These are phyloP conservation scores for Capsella rubella DNA, from an alignment of 441 rosid species.

Conservation along the genomic window DNA sequence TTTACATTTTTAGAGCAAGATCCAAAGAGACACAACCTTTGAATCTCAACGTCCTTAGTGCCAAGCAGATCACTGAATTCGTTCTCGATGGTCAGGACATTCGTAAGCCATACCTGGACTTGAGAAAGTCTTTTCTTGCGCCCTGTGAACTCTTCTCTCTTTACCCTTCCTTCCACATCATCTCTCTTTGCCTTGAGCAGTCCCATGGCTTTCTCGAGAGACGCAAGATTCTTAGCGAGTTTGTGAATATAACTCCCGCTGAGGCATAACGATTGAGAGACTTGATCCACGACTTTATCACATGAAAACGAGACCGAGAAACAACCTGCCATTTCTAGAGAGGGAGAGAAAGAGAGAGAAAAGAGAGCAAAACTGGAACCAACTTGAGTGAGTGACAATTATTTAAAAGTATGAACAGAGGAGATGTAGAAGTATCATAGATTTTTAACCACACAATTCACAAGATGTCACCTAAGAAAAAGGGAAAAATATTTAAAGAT, in stretches of 20 bases:
- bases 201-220: not conserved
- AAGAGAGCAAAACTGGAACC: not conserved
- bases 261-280: conserved; percentile 17
- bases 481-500: not conserved
- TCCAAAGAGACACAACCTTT: conserved; percentile 22
- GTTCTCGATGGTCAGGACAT: not conserved
- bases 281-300: conserved; percentile 22
- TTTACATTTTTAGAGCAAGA: not conserved
- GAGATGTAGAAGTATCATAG: not conserved
- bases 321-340: conserved; percentile 10
- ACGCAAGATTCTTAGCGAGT: not conserved
- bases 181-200: conserved; percentile 10
- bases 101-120: conserved; percentile 29
- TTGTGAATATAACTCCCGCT: conserved; percentile 8
- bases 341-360: not conserved
- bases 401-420: not conserved
- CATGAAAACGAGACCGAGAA: not conserved
- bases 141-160: conserved; percentile 12
- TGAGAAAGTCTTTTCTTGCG: not conserved
- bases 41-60: not conserved
- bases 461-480: not conserved
- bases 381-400: not conserved
- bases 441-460: not conserved
- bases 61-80: not conserved
- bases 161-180: not conserved